phyloP scores from a whole-genome alignment of 2,329 filamentous ascomycete species.

The Colletotrichum endophyticum region DNA sequence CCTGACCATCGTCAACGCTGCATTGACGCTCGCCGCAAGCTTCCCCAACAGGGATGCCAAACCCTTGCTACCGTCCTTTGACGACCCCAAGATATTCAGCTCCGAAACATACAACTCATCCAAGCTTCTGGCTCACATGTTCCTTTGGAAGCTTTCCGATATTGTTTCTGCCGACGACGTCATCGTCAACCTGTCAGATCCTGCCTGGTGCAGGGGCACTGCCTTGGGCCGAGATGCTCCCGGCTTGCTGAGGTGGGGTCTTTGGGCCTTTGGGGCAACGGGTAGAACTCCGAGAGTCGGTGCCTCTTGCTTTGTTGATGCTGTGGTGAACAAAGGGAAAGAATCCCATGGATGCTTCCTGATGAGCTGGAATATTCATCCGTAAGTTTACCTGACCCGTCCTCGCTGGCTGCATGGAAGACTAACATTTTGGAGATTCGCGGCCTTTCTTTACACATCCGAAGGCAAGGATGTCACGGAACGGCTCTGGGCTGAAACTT shows the following conservation, averaged over 20 bases:
- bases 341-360: background rate
- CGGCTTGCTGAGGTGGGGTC: background rate
- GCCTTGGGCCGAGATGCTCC: slow-evolving; percentile 36
- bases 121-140: slow-evolving; percentile 38
- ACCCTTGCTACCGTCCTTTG: slow-evolving; percentile 29
- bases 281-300: slow-evolving; percentile 38
- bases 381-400: rapidly evolving
- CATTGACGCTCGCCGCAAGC: slow-evolving; percentile 11
- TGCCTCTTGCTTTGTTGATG: slow-evolving; percentile 28
- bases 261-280: background rate
- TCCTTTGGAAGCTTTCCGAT: slow-evolving; percentile 38
- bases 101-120: slow-evolving; percentile 25
- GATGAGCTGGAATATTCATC: background rate
- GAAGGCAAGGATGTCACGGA: background rate
- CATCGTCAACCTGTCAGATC: slow-evolving; percentile 52
- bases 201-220: slow-evolving; percentile 48
- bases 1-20: slow-evolving; percentile 34
- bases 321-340: background rate
- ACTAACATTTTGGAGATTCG: background rate
- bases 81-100: slow-evolving; percentile 29
- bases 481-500: background rate
- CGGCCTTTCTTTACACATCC: background rate
- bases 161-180: slow-evolving; percentile 43
- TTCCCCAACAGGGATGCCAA: background rate
- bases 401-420: rapidly evolving